These are phyloP conservation scores for Podochytrium sp. DNA, from an alignment of 192 early-diverging fungal species.

Conservation along the genomic window DNA sequence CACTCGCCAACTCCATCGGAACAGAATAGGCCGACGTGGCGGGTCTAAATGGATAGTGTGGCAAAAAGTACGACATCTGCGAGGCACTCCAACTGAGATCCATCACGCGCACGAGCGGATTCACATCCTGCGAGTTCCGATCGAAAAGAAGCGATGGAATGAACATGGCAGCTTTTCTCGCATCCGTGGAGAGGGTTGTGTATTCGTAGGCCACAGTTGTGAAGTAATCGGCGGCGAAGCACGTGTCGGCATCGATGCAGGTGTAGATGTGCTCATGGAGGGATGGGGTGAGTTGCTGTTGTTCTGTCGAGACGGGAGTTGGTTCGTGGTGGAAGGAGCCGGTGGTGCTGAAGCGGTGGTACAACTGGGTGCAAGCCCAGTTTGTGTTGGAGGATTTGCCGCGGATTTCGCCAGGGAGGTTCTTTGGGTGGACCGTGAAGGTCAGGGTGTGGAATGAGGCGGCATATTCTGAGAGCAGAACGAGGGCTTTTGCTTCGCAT, in stretches of 20 bases:
- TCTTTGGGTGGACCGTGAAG: constrained; percentile 39
- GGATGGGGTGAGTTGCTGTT: no score
- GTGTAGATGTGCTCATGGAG: constrained; percentile 63
- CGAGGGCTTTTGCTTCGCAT: constrained; percentile 46
- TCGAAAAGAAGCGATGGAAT: constrained; percentile 42
- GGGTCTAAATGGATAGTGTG: constrained; percentile 61
- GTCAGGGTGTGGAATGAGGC: constrained; percentile 51
- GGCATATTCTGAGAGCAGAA: constrained; percentile 41
- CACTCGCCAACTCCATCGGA: constrained; percentile 68
- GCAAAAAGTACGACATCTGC: constrained; percentile 73
- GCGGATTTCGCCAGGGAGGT: constrained; percentile 57
- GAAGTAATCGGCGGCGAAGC: constrained; percentile 68
- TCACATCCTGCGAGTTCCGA: constrained; percentile 67
- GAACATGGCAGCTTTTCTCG: constrained; percentile 35
- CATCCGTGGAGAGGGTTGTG: background rate
- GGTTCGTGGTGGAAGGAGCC: no score
- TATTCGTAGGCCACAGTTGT: constrained; percentile 39
- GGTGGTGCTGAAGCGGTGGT: background rate
- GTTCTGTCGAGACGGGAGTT: no score
- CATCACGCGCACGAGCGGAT: constrained; percentile 69
- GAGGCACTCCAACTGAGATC: constrained; percentile 75
- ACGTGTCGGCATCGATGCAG: constrained; percentile 70
- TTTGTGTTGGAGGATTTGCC: constrained; percentile 59
- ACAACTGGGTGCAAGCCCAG: constrained; percentile 45
- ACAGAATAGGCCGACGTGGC: constrained; percentile 77